These are phyloP conservation scores for Ambrosia artemisiifolia DNA, from an alignment of 129 eudicot genomes.

Conservation along the genomic window DNA sequence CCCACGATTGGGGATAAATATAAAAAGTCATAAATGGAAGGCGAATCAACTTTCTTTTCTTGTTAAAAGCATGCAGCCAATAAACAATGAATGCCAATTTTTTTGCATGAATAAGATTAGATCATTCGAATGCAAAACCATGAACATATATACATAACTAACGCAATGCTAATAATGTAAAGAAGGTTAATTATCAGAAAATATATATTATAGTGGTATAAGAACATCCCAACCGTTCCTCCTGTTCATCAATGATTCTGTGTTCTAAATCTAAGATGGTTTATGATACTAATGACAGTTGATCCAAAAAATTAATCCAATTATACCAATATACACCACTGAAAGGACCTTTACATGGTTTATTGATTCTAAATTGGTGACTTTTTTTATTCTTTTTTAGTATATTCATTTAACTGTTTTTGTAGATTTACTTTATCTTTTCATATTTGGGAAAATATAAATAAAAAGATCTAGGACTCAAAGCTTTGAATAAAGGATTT, in stretches of 20 bases:
- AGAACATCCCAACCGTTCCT: not conserved
- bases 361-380: not conserved
- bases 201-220: not conserved
- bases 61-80: not conserved
- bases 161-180: not conserved
- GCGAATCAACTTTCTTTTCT: not conserved
- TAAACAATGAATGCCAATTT: not conserved
- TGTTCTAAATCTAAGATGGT: not conserved
- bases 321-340: not conserved
- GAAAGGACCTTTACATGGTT: not conserved
- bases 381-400: not conserved
- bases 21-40: not conserved
- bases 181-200: not conserved
- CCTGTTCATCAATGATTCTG: not conserved
- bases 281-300: not conserved
- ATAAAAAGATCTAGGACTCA: not conserved
- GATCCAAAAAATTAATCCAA: not conserved
- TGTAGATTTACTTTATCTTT: not conserved
- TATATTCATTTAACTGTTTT: not conserved
- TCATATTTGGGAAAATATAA: not conserved
- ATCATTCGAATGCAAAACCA: not conserved
- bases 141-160: not conserved
- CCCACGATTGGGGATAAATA: not conserved
- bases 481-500: not conserved
- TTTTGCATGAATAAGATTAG: conserved; percentile 6